Base-by-base conservation (phyloP, 805 yeast genomes). In the Nakazawaea molendinolei region DNA sequence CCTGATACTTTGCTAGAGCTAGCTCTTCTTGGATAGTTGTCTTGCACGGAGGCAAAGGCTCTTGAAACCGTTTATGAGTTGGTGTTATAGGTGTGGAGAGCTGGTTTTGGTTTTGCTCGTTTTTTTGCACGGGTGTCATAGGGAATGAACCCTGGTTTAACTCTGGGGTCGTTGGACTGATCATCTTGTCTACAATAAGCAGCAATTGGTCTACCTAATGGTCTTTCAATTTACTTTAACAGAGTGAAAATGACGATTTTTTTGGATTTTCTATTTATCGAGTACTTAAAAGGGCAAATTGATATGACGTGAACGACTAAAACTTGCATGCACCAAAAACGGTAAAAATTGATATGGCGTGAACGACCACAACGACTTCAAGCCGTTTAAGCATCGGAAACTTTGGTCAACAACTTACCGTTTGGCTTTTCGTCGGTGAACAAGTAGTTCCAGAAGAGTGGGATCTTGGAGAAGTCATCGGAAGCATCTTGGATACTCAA, bases 371-470 rank as follows among this genome's bases (percentile, higher is more conserved):
- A 14, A 17, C 16, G 8, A 14, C 16, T 25, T 25, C 14, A 14
- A 27, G 20, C 10, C 17, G 29, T 27, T 27, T 19, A 16, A 16
- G 30, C 21, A 27, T 25, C 8, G 28, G 10, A 3, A 25, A 73
- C 50, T 45, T 66, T 61, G 31, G 79, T 68, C 30, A 74, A 50
- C 45, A 69, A 58, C 47, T 74, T 75, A 39, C 81, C 82, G 18
- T 47, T 58, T 36, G 51, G 48, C 53, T 74, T 74, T 20, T 48
- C 46, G 37, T 67, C 68, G 15, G 47, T 44, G 51, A 73, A 74
- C 27, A 75, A 48, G 18, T 61, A 58, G 30, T 61, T 53, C 76
- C 76, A 74, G 20, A 62, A 49, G 14, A 50, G 51, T 21, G 80
- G 79, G 37, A 74, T 56, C 22, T 63, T 49, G 8, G 48, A 38